These are phyloP conservation scores for Geopyxis carbonaria DNA, from an alignment of 495 filamentous ascomycete species.

Conservation along the genomic window DNA sequence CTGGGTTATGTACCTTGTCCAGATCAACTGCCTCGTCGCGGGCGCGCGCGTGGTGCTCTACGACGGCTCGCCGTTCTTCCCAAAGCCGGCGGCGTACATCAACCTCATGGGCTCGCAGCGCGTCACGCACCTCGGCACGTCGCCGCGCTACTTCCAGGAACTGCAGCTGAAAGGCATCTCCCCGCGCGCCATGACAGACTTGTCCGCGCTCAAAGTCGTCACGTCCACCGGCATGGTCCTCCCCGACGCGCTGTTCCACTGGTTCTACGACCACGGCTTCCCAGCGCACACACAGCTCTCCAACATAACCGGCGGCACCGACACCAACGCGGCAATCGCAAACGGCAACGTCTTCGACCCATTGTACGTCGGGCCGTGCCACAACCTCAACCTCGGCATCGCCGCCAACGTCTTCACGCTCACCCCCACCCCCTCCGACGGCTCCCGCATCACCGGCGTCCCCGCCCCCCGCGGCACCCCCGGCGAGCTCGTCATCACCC, in stretches of 20 bases:
- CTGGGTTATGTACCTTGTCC: conserved; percentile 70
- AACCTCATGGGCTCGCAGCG: conserved; percentile 40
- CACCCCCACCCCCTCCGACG: conserved; percentile 32
- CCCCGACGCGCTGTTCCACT: conserved; percentile 52
- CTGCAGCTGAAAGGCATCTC: conserved; percentile 40
- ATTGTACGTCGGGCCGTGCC: conserved; percentile 53
- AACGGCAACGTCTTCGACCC: conserved; percentile 51
- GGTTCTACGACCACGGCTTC: conserved; percentile 71
- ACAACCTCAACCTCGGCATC: conserved; percentile 45
- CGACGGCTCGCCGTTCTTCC: conserved; percentile 61
- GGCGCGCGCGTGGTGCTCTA: conserved; percentile 49
- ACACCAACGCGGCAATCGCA: conserved; percentile 52
- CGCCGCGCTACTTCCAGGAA: conserved; percentile 58
- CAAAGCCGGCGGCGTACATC: conserved; percentile 42
- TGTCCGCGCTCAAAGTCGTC: conserved; percentile 41
- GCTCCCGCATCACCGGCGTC: conserved; percentile 35
- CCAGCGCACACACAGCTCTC: conserved; percentile 42
- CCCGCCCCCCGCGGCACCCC: conserved; percentile 42
- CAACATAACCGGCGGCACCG: conserved; percentile 66
- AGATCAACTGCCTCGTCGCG: conserved; percentile 34
- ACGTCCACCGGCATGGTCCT: conserved; percentile 66
- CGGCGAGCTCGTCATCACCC: conserved; percentile 54
- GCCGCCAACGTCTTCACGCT: conserved; percentile 50
- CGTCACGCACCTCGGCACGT: conserved; percentile 47
- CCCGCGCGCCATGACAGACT: conserved; percentile 43